phyloP scores from a whole-genome alignment of 2,329 filamentous ascomycete genomes.

The Colletotrichum orchidophilum region DNA sequence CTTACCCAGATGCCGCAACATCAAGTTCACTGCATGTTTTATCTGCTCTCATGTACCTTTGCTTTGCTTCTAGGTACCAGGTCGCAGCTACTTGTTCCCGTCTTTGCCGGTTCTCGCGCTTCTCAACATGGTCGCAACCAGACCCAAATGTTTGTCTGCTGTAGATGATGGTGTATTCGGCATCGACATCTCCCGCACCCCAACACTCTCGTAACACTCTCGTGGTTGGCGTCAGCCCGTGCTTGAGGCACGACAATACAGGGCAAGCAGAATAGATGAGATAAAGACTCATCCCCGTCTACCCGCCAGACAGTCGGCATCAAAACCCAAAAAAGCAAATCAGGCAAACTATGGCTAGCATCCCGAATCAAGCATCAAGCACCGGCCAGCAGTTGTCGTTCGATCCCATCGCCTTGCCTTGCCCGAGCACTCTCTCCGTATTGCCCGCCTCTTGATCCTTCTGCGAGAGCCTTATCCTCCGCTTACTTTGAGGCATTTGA shows the following conservation, averaged over 20 bases:
- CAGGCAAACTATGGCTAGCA: background rate
- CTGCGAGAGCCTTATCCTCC: background rate
- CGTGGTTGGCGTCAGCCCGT: background rate
- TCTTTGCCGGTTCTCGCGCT: background rate
- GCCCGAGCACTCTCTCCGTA: background rate
- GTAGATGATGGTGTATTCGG: background rate
- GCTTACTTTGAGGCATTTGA: background rate
- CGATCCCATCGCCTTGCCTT: background rate
- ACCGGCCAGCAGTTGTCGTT: slow-evolving; percentile 19
- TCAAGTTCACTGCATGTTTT: background rate
- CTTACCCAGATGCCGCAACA: background rate
- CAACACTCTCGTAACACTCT: background rate
- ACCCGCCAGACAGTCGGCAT: background rate
- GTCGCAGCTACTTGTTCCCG: background rate
- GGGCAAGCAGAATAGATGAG: background rate
- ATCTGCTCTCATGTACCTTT: background rate
- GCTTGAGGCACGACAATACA: background rate
- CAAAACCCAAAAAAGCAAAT: background rate
- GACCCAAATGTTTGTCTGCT: background rate
- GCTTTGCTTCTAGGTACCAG: background rate
- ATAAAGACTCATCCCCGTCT: background rate
- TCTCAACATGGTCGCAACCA: background rate
- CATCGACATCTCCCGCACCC: background rate
- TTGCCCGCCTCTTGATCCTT: background rate
- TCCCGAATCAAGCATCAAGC: slow-evolving; percentile 3